Evolutionary conservation across 768 basidiomycete species (phyloP), one percentile per base, ranked within the genome.

Genomic region (Mycena amicta): DNA sequence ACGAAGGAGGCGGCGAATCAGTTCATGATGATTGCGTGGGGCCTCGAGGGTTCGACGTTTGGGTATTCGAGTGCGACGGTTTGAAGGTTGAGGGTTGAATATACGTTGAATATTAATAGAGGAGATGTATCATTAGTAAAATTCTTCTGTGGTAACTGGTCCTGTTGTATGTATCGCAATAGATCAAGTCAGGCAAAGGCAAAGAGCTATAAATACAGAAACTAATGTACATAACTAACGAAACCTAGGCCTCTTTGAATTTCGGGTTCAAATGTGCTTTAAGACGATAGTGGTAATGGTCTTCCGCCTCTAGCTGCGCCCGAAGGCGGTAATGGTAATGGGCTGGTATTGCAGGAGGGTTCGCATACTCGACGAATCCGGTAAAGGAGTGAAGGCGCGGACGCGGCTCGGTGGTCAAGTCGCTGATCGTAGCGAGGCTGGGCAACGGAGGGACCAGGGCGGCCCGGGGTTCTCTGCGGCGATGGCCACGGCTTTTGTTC

Each of bases 1-100:
- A 86, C 82, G 51, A 75, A 83, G 55, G 87, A 87, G 40, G 86
- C 87, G 0, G 80, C 86, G 26, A 83, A 86, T 59, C 86, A 89
- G 55, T 88, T 89, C 67, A 79, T 81, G 11, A 75, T 89, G 0
- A 77, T 89, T 25, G 83, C 86, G 3, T 70, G 87, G 58, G 87
- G 87, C 3, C 68, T 88, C 23, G 84, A 85, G 53, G 86, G 83
- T 5, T 84, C 86, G 25, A 82, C 79, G 41, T 88, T 88, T 68
- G 87, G 87, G 3, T 86, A 82, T 63, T 81, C 85, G 2, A 80
- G 79, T 6, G 67, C 71, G 30, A 69, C 70, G 52, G 47, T 13
- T 25, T 49, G 26, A 28, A n/a, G n/a, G n/a, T n/a, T n/a, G n/a
- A n/a, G n/a, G n/a, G n/a, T n/a, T n/a, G n/a, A n/a, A n/a, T n/a